Conservation (phyloP, 306 rosid genomes). For the Vicia faba region DNA sequence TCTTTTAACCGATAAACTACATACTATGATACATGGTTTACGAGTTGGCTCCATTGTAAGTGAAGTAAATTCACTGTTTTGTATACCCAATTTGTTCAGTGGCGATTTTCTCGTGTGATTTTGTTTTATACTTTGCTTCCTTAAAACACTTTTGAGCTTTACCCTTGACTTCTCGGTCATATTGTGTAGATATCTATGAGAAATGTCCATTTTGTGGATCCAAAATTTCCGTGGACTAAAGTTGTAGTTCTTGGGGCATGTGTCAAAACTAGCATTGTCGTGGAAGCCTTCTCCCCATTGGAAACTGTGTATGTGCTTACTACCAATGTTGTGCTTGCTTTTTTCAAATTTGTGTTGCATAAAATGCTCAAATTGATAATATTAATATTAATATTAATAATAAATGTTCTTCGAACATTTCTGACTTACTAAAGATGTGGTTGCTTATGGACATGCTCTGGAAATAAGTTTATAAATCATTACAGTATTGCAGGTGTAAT, state of each 20-base stretch:
- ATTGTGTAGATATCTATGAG: conserved; percentile 64
- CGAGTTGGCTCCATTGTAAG: conserved; percentile 86
- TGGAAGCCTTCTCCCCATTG: conserved; percentile 78
- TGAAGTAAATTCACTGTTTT: conserved; percentile 25
- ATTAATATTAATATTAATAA: too few relatives aligned
- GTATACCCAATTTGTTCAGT: neutral
- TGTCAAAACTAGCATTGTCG: conserved; percentile 66
- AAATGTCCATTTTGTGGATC: conserved; percentile 81
- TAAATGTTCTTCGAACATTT: conserved; percentile 24
- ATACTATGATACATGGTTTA: conserved; percentile 70
- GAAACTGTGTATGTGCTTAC: conserved; percentile 63
- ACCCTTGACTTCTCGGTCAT: neutral
- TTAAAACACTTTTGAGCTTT: neutral
- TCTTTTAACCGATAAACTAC: conserved; percentile 66
- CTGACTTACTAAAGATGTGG: conserved; percentile 4
- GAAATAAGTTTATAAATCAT: conserved; percentile 28
- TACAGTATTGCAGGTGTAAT: conserved; percentile 70
- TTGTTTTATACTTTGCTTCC: conserved; percentile 1
- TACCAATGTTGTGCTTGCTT: conserved; percentile 10
- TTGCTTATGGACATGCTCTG: conserved; percentile 3
- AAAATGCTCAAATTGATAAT: conserved; percentile 13
- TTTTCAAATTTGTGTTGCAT: conserved; percentile 5
- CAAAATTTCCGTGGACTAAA: conserved; percentile 77
- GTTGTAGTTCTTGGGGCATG: conserved; percentile 86
- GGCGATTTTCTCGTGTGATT: neutral